These are phyloP conservation scores for Xylaria hypoxylon DNA, from an alignment of 2,329 filamentous ascomycete species.

Conservation along the genomic window DNA sequence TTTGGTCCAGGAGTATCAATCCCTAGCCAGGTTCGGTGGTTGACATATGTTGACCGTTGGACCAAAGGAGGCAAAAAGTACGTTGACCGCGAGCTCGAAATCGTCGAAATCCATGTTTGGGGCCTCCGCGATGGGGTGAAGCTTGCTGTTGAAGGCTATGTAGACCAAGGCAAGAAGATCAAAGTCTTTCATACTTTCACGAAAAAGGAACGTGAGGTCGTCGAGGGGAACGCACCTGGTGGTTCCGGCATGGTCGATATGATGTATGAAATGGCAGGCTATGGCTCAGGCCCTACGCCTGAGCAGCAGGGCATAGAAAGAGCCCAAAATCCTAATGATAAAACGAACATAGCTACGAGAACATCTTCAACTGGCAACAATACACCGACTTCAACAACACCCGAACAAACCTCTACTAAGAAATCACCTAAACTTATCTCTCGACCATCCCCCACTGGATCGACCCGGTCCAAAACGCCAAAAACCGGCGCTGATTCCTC, in stretches of 20 bases:
- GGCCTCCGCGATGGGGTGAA: constrained; percentile 89
- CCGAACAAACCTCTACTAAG: constrained; percentile 32
- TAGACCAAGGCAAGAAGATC: constrained; percentile 90
- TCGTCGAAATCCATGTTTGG: constrained; percentile 91
- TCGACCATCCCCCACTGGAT: constrained; percentile 32
- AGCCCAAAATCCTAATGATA: constrained; percentile 44
- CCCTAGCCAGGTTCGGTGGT: constrained; percentile 88
- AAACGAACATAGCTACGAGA: constrained; percentile 24
- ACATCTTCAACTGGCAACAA: constrained; percentile 32
- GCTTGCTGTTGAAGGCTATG: constrained; percentile 84
- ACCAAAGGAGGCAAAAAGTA: constrained; percentile 80
- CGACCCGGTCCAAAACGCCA: constrained; percentile 25
- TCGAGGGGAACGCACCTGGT: constrained; percentile 68
- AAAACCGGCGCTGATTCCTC: constrained; percentile 38
- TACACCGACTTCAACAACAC: constrained; percentile 27
- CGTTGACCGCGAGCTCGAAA: constrained; percentile 82
- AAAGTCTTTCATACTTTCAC: constrained; percentile 84
- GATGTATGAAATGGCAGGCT: constrained; percentile 65
- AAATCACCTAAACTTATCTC: constrained; percentile 42
- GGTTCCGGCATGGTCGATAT: constrained; percentile 63
- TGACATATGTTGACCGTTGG: constrained; percentile 92
- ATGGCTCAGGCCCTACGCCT: constrained; percentile 46
- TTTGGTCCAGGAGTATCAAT: constrained; percentile 94
- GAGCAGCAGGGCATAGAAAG: constrained; percentile 54
- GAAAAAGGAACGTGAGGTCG: constrained; percentile 75